Base-by-base conservation (phyloP, 1,139 yeast species). In the Hyphopichia wangnamkhiaoensis region DNA sequence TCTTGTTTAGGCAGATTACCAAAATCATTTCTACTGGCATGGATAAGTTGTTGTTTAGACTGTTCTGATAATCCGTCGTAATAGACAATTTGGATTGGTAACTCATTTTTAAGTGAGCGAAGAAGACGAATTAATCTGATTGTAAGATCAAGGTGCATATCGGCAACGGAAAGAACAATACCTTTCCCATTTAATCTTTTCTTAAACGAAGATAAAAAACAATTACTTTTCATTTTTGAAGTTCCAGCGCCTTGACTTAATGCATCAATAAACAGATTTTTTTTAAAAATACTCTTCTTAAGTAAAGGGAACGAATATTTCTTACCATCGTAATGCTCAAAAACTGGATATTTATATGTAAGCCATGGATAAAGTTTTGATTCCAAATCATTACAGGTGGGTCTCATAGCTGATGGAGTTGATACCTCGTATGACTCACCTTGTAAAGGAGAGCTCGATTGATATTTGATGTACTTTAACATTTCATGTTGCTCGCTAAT, bases 21-120 rank as follows among this genome's bases (percentile, higher is more conserved):
- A 36, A 49, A 58, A 13, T 54, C 47, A 24, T 45, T 48, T 32
- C 65, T 46, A 4, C 68, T 60, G 12, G 61, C 63, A 10, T 56
- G 47, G 2, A 59, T 48, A 29, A 71, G 46, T 32, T 49, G 51
- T 3, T 42, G 31, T 32, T 53, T 61, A 1, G 65, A 46, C 27
- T 53, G 59, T 8, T 47, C 40, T 2, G 64, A 50, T 38, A 65
- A 41, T 16, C 55, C 54, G 18, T 45, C 37, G 44, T 52, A 43
- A 52, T 58, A 59, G 2, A 70, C 54, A 34, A 72, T 53, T 49
- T 71, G 65, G 29, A 70, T 61, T 1, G 76, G 76, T 18, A 65
- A 52, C 10, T 43, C 41, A 43, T 67, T 71, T 18, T 54, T 50
- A 17, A 65, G 51, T 10, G 58, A 53, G 13, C 71, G 47, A 34